phyloP scores from a whole-genome alignment of 768 basidiomycete genomes.

The Xerocomus brunneocitrinus region DNA sequence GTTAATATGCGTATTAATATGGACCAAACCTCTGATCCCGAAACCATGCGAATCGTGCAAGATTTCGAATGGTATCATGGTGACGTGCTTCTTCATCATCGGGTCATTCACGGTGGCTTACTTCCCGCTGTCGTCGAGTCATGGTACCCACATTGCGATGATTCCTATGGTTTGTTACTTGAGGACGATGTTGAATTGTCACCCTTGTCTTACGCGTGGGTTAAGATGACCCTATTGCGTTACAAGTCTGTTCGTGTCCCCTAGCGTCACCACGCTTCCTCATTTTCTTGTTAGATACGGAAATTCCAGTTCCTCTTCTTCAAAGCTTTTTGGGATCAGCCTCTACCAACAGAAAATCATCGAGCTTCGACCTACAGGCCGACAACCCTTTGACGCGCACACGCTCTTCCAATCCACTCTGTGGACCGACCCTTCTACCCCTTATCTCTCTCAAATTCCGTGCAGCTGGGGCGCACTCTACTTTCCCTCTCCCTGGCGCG shows the following conservation, averaged over 20 bases:
- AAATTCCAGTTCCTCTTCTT: conserved; percentile 32
- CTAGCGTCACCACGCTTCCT: neutral
- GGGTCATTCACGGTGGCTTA: conserved; percentile 75
- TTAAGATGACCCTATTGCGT: conserved; percentile 71
- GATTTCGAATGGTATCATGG: conserved; percentile 60
- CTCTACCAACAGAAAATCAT: conserved; percentile 83
- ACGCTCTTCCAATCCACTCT: conserved; percentile 44
- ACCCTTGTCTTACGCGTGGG: conserved; percentile 80
- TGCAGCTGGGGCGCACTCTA: conserved; percentile 93
- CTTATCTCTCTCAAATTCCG: conserved; percentile 82
- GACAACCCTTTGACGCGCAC: conserved; percentile 64
- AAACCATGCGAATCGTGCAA: conserved; percentile 52
- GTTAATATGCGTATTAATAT: conserved; percentile 65
- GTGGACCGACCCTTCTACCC: conserved; percentile 45
- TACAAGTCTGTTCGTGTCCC: conserved; percentile 52
- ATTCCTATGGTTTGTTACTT: conserved; percentile 74
- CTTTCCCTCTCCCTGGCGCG: conserved; percentile 85
- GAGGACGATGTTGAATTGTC: conserved; percentile 88
- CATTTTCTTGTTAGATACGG: conserved; percentile 49
- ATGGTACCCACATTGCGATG: conserved; percentile 74
- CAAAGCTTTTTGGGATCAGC: conserved; percentile 70
- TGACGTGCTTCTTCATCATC: conserved; percentile 55
- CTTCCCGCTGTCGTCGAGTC: conserved; percentile 83
- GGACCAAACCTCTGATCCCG: conserved; percentile 66
- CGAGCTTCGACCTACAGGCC: conserved; percentile 65